phyloP scores from a whole-genome alignment of 768 basidiomycete genomes.

The Vararia minispora region DNA sequence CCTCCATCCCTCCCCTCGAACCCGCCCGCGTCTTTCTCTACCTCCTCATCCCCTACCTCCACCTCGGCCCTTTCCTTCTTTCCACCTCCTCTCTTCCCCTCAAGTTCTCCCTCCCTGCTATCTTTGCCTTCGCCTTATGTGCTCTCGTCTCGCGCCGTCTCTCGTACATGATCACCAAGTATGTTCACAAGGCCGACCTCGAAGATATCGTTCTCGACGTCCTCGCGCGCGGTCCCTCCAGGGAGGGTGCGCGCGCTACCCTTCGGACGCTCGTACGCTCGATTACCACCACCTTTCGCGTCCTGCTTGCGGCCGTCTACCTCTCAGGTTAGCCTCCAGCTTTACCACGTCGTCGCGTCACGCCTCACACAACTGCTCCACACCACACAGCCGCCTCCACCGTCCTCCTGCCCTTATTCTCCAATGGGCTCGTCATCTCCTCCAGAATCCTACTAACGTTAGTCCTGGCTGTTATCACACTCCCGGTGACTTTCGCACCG shows the following conservation, averaged over 20 bases:
- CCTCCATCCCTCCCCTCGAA: constrained; percentile 42
- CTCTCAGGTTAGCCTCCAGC: constrained; percentile 43
- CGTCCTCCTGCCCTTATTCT: constrained; percentile 37
- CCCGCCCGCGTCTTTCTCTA: constrained; percentile 54
- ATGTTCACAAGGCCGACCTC: constrained; percentile 51
- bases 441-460: constrained; percentile 32
- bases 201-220: constrained; percentile 57
- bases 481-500: constrained; percentile 42
- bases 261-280: constrained; percentile 35
- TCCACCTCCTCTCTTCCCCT: constrained; percentile 38
- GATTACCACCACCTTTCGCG: constrained; percentile 32
- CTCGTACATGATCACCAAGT: constrained; percentile 70
- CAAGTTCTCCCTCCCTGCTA: constrained; percentile 34
- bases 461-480: constrained; percentile 29
- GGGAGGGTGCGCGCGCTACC: constrained; percentile 31
- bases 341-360: constrained; percentile 1
- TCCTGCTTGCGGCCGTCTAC: constrained; percentile 50
- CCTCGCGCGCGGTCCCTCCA: constrained; percentile 44
- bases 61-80: constrained; percentile 56
- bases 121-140: constrained; percentile 44
- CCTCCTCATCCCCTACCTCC: constrained; percentile 57
- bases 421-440: constrained; percentile 21
- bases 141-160: constrained; percentile 55
- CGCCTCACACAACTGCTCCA: constrained; percentile 10
- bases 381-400: constrained; percentile 39